Evolutionary conservation across 345 rosid species (phyloP), one percentile per base, ranked within the genome.

Genomic region (Corchorus olitorius): DNA sequence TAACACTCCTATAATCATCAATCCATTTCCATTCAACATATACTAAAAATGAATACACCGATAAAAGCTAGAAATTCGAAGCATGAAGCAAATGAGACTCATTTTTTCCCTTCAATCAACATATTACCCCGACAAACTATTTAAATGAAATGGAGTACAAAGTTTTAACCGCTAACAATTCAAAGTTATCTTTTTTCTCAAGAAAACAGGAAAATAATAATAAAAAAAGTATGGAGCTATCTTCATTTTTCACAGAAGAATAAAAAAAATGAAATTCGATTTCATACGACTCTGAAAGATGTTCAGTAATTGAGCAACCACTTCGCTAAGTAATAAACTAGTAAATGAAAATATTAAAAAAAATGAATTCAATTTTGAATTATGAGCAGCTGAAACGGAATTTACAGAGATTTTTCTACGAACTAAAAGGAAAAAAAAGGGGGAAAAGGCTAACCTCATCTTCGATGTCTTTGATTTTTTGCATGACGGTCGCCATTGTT

Each of bases 401-500:
- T 20, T 27, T 27, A 27, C 6, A 39, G 48, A 34, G 22, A 65
- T 65, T 35, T 10, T 34, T 69, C 46, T 33, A 37, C 50, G 27
- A 66, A 66, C 65, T 22, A 55, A 54, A 50, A 5, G 1, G 15
- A n/a, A 4, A 22, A 49, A 22, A 50, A 17, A 13, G 5, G 8
- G 20, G 52, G 50, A 60, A 22, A 77, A 75, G 58, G 17, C 55
- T 63, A 72, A 89, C 97, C 91, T 92, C 94, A 89, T 92, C 97
- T 87, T 92, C 97, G 81, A 92, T 92, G 81, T 92, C 97, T 81
- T 92, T 92, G 89, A 92, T 92, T 78, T 92, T 92, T 85, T 84
- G 89, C 97, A 92, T 92, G 68, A 92, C 92, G 17, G 97, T 92
- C 78, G 94, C 82, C 94, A 92, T 92, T 79, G 62, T 82, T 76